phyloP scores from a whole-genome alignment of 345 rosid genomes.

The Xanthoceras sorbifolium region DNA sequence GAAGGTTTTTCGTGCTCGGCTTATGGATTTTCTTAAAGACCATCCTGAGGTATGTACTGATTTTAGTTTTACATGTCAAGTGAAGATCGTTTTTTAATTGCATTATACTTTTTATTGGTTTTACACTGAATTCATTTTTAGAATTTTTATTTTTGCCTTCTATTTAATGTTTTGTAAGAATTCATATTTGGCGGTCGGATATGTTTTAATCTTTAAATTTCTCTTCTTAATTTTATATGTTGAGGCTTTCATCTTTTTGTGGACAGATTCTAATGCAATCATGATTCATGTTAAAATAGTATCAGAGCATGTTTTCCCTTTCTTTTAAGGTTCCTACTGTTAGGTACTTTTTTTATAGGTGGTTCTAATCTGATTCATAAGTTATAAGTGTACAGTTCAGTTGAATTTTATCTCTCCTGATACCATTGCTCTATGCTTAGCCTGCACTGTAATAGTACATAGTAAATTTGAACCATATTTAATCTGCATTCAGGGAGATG shows the following conservation, averaged over 20 bases:
- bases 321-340: not conserved
- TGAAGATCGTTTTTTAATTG: not conserved
- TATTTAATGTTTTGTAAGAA: not conserved
- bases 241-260: too few species aligned
- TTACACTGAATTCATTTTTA: not conserved
- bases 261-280: not conserved
- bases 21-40: constrained; percentile 51
- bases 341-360: not conserved
- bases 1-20: constrained; percentile 62
- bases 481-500: constrained; percentile 59
- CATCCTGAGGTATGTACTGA: constrained; percentile 63
- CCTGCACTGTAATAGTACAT: not conserved
- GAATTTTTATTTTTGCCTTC: not conserved
- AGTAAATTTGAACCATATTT: not conserved
- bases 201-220: not conserved
- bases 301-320: not conserved
- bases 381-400: not conserved
- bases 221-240: not conserved
- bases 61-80: not conserved
- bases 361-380: not conserved
- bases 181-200: not conserved
- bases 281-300: not conserved
- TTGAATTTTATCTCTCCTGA: not conserved
- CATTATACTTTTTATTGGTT: not conserved
- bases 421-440: not conserved